A percentile compares a stretch with the other conserved stretches of the same genome.
Evolutionary conservation across 176 grass and related monocot genomes (phyloP).

Genomic region (Saccharum officinarum): DNA sequence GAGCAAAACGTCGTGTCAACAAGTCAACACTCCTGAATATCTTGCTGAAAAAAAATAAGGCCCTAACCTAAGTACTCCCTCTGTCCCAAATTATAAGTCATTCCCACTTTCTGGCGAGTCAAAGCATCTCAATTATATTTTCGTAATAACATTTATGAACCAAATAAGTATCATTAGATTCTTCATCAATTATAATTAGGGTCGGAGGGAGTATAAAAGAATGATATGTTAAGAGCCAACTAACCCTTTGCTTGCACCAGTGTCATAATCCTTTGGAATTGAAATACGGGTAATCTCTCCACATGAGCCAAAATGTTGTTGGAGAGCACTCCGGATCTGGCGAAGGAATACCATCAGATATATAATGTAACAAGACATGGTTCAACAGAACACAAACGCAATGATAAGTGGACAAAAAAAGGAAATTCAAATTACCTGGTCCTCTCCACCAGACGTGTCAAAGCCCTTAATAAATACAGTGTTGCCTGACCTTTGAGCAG

Average conservation of each 20-base stretch:
- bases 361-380: background rate
- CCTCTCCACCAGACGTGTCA: slow-evolving; percentile 45
- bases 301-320: slow-evolving; percentile 75
- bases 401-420: background rate
- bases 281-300: slow-evolving; percentile 74
- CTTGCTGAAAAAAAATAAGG: background rate
- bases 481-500: slow-evolving; percentile 38
- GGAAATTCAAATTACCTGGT: slow-evolving; percentile 50
- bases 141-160: too few species aligned
- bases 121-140: too few species aligned
- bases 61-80: background rate
- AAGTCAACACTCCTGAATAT: background rate
- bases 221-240: slow-evolving; percentile 23
- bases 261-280: slow-evolving; percentile 75
- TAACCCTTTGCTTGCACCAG: slow-evolving; percentile 66
- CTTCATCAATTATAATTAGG: too few species aligned
- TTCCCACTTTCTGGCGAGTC: too few species aligned
- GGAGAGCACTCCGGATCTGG: slow-evolving; percentile 58
- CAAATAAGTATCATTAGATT: too few species aligned
- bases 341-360: background rate
- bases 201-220: background rate
- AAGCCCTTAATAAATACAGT: slow-evolving; percentile 78
- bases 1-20: background rate
- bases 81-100: too few species aligned
- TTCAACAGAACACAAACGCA: background rate